These are phyloP conservation scores for Tremellales sp. DNA, from an alignment of 1,284 basidiomycete genomes.

Conservation along the genomic window DNA sequence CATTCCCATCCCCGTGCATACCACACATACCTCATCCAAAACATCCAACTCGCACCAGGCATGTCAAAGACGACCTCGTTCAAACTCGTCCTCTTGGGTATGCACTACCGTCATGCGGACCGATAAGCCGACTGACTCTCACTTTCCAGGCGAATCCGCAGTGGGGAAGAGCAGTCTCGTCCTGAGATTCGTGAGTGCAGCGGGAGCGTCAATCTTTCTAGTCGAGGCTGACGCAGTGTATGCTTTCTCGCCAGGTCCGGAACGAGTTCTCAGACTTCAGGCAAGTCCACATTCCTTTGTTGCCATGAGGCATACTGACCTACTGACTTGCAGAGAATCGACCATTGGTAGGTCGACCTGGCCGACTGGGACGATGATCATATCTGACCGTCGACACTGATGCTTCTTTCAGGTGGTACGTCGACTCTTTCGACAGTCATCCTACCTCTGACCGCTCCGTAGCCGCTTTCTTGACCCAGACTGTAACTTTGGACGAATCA, in stretches of 20 bases:
- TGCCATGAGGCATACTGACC: neutral
- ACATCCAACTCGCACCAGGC: neutral
- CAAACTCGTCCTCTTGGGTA: constrained; percentile 87
- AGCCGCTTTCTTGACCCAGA: constrained; percentile 97
- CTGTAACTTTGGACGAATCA: constrained; percentile 81
- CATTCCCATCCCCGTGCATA: neutral
- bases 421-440: constrained; percentile 7
- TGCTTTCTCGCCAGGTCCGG: constrained; percentile 49
- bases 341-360: constrained; percentile 38
- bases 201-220: neutral
- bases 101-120: constrained; percentile 9
- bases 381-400: constrained; percentile 13
- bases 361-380: neutral
- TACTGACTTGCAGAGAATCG: constrained; percentile 36
- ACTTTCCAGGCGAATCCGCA: constrained; percentile 76
- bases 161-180: constrained; percentile 97
- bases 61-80: constrained; percentile 46
- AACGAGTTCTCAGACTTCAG: constrained; percentile 98
- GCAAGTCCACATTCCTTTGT: constrained; percentile 51
- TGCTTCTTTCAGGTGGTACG: constrained; percentile 24
- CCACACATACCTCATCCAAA: neutral
- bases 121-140: constrained; percentile 9
- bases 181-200: constrained; percentile 73
- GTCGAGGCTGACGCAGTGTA: neutral
- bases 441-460: constrained; percentile 18